A percentile compares a stretch with the other conserved stretches of the same genome.
Evolutionary conservation across 2,329 filamentous ascomycete genomes (phyloP).

Genomic region (Decorospora gaudefroyi): DNA sequence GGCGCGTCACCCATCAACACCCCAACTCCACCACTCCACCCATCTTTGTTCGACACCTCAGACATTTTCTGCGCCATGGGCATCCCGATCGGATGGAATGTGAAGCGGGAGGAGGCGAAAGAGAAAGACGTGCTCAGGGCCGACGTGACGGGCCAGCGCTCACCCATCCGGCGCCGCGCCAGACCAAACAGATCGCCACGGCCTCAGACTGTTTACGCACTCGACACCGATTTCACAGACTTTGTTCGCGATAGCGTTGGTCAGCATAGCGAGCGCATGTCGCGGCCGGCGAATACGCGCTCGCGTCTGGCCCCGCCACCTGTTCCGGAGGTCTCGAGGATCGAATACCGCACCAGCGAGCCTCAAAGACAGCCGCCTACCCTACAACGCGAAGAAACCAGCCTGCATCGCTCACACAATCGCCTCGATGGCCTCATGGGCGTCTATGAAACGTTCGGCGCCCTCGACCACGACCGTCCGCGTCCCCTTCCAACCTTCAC

Average conservation of each 20-base stretch:
- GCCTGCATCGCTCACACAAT: conserved; percentile 19
- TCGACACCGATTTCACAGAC: conserved; percentile 27
- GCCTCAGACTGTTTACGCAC: conserved; percentile 22
- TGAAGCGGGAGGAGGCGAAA: conserved; percentile 57
- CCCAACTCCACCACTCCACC: conserved; percentile 5
- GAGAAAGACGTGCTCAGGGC: conserved; percentile 54
- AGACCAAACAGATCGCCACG: conserved; percentile 32
- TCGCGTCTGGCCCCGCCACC: conserved; percentile 38
- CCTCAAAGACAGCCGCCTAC: conserved; percentile 19
- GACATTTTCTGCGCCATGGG: conserved; percentile 50
- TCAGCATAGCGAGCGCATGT: conserved; percentile 16
- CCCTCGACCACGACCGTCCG: conserved; percentile 18
- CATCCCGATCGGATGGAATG: conserved; percentile 53
- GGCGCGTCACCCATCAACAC: conserved; percentile 35
- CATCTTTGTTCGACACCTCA: conserved; percentile 19
- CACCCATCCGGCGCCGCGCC: conserved; percentile 60
- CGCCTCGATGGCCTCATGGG: conserved; percentile 20
- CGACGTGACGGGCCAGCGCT: conserved; percentile 60
- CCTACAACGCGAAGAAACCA: conserved; percentile 20
- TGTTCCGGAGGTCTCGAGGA: conserved; percentile 39
- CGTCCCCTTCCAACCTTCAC: conserved; percentile 39
- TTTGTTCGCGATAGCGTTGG: conserved; percentile 19
- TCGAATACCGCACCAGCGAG: conserved; percentile 24
- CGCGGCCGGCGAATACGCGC: conserved; percentile 26
- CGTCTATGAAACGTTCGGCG: conserved; percentile 18